Evolutionary conservation across 2,329 filamentous ascomycete genomes (phyloP), one percentile per base, ranked within the genome.

Genomic region (Apiospora phragmitis): DNA sequence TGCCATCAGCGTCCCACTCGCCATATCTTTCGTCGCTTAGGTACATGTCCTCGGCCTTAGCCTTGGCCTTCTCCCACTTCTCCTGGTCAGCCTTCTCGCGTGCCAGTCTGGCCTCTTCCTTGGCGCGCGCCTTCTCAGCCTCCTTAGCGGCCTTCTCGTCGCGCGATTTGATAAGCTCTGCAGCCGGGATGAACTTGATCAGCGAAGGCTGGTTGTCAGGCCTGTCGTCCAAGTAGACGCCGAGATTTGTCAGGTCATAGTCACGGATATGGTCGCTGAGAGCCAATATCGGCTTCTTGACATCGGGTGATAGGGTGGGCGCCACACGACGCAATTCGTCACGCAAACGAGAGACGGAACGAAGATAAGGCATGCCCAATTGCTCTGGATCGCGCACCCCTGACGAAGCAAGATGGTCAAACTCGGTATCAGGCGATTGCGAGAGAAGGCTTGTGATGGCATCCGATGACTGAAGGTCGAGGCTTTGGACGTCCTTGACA

Each of bases 171-270:
- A 90, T 85, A 35, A 91, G 81, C 72, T 89, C 86, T 4, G 85
- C 82, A 4, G 86, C 87, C 0, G 88, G 87, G 12, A 90, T 83
- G 71, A 90, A 90, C 76, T 90, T 90, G 72, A 97, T 91, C 42
- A 97, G 86, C 0, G 94, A 94, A 0, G 89, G 91, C 78, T 86
- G 87, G 69, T 84, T 85, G 65, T 88, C 88, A n/a, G 83, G 84
- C 67, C 94, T 89, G 77, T 98, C 95, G 78, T 98, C 95, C 0
- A 98, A 90, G 77, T 97, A 97, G 71, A 98, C 92, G 47, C 92
- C 93, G 0, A 97, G 84, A 71, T 95, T 91, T 76, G 93, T 95
- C 14, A 98, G 89, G 70, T 95, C 90, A 12, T 90, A 86, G 79
- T 98, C 93, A 68, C 95, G 92, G 59, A 98, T 89, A 24, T 88